A percentile compares a stretch with the other conserved stretches of the same genome.
phyloP scores from a whole-genome alignment of 202 grass and related monocot genomes.

The Zizania palustris region DNA sequence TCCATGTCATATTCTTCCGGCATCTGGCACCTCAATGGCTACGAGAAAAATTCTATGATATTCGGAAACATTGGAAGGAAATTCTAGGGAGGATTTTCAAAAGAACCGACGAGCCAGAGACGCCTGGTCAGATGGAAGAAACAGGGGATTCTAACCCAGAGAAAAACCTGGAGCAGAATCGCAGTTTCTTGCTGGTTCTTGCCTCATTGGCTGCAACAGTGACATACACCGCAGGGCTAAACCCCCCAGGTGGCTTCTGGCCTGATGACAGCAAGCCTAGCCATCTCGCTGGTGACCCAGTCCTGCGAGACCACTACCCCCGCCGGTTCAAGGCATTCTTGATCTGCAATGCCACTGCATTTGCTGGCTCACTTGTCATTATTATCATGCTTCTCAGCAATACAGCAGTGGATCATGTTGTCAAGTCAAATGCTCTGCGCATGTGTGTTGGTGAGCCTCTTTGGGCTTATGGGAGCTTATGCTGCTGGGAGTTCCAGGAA shows the following conservation, averaged over 20 bases:
- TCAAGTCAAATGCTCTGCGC: slow-evolving; percentile 57
- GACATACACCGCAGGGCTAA: slow-evolving; percentile 52
- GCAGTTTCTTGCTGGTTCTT: slow-evolving; percentile 51
- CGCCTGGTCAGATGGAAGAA: neutral
- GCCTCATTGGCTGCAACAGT: slow-evolving; percentile 51
- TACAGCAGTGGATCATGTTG: slow-evolving; percentile 43
- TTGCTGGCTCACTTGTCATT: slow-evolving; percentile 66
- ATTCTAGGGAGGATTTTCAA: neutral
- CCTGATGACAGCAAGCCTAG: neutral
- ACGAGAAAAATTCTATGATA: neutral
- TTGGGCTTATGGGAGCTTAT: slow-evolving; percentile 62
- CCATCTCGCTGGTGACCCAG: slow-evolving; percentile 49
- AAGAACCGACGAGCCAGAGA: slow-evolving; percentile 15
- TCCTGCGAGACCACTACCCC: slow-evolving; percentile 53
- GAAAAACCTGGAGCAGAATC: slow-evolving; percentile 47
- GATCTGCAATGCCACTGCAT: slow-evolving; percentile 61
- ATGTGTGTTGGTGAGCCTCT: slow-evolving; percentile 58
- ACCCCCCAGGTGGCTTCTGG: slow-evolving; percentile 62
- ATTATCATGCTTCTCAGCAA: slow-evolving; percentile 72
- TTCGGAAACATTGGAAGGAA: neutral
- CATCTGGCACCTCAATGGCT: slow-evolving; percentile 45
- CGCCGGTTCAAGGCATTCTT: slow-evolving; percentile 56
- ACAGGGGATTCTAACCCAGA: neutral
- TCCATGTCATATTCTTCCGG: slow-evolving; percentile 51
- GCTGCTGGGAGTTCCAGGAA: slow-evolving; percentile 61